phyloP scores from a whole-genome alignment of 1,284 basidiomycete genomes.

The Puccinia polysora region DNA sequence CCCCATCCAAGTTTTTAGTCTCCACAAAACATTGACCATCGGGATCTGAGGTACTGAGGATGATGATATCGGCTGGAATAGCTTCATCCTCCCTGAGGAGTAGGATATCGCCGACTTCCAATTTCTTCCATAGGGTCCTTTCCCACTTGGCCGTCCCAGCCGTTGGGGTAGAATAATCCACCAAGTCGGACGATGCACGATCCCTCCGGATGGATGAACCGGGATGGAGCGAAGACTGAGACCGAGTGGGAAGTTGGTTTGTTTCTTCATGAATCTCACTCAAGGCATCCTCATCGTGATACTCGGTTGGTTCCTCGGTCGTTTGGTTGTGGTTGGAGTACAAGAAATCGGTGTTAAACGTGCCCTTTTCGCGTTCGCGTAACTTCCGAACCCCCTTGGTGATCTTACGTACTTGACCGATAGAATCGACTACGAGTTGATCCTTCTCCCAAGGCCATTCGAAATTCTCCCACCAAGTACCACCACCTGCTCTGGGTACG shows the following conservation, averaged over 20 bases:
- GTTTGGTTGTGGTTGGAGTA: slow-evolving; percentile 57
- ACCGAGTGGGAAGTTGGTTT: slow-evolving; percentile 63
- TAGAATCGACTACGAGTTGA: slow-evolving; percentile 43
- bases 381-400: slow-evolving; percentile 80
- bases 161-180: slow-evolving; percentile 69
- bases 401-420: slow-evolving; percentile 56
- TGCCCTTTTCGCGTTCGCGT: slow-evolving; percentile 69
- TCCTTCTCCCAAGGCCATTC: slow-evolving; percentile 47
- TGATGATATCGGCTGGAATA: slow-evolving; percentile 88
- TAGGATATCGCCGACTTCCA: slow-evolving; percentile 94
- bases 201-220: slow-evolving; percentile 30
- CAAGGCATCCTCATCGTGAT: slow-evolving; percentile 46
- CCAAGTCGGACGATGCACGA: slow-evolving; percentile 46
- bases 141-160: slow-evolving; percentile 81
- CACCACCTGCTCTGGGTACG: slow-evolving; percentile 58
- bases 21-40: slow-evolving; percentile 55
- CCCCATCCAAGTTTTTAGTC: slow-evolving; percentile 89
- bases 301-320: slow-evolving; percentile 43
- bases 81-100: slow-evolving; percentile 87
- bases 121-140: slow-evolving; percentile 94
- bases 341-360: slow-evolving; percentile 58
- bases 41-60: slow-evolving; percentile 63
- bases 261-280: slow-evolving; percentile 57
- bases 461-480: slow-evolving; percentile 45
- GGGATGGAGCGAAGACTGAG: not conserved